Evolutionary conservation across 768 basidiomycete species (phyloP).

Genomic region (Mycena crocata): DNA sequence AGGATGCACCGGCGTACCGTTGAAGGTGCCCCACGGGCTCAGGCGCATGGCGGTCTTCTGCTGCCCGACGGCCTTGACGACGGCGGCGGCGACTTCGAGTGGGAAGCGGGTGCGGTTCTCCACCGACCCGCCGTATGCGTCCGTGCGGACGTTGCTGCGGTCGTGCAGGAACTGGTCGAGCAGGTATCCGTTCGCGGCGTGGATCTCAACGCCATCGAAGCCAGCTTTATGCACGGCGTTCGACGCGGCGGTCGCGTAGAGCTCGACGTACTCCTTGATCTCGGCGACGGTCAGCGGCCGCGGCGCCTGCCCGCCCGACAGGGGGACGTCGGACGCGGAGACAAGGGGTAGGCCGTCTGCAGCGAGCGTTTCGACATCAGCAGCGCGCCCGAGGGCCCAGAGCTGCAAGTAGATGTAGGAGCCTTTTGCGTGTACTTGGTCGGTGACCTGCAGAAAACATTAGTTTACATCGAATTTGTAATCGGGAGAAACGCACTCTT

Average conservation of each 20-base stretch:
- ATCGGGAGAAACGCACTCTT: constrained; percentile 35
- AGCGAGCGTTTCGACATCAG: constrained; percentile 37
- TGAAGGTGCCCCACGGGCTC: constrained; percentile 51
- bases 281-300: constrained; percentile 47
- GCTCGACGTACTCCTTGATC: constrained; percentile 47
- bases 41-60: constrained; percentile 56
- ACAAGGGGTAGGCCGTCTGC: constrained; percentile 42
- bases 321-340: constrained; percentile 40
- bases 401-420: constrained; percentile 59
- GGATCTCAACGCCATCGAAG: constrained; percentile 68
- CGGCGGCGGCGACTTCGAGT: constrained; percentile 55
- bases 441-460: constrained; percentile 19
- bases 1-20: constrained; percentile 52
- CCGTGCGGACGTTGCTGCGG: constrained; percentile 52
- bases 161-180: constrained; percentile 62
- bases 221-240: constrained; percentile 60
- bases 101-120: constrained; percentile 60
- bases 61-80: constrained; percentile 58
- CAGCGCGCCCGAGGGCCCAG: constrained; percentile 59
- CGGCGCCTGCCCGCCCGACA: constrained; percentile 26
- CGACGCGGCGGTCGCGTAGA: constrained; percentile 58
- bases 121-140: constrained; percentile 42
- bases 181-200: constrained; percentile 46
- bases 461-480: neutral
- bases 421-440: constrained; percentile 36